Evolutionary conservation across 2,329 filamentous ascomycete genomes (phyloP).

Genomic region (Didymella glomerata): DNA sequence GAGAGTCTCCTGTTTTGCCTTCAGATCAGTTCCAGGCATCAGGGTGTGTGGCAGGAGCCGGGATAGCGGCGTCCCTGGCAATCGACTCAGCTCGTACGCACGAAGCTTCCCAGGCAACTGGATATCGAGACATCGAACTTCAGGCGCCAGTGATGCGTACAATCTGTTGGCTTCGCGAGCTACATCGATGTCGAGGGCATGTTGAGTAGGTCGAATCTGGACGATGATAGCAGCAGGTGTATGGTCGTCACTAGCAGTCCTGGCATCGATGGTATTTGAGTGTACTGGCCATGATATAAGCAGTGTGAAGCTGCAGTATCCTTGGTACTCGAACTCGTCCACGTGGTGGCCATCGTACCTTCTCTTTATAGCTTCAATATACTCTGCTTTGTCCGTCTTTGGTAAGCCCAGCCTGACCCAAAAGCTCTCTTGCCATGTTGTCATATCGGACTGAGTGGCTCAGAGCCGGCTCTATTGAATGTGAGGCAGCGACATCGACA

Average conservation of each 20-base stretch:
- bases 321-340: slow-evolving; percentile 30
- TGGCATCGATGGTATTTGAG: not conserved
- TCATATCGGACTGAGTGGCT: not conserved
- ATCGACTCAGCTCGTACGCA: slow-evolving; percentile 39
- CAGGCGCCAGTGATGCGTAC: slow-evolving; percentile 40
- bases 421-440: slow-evolving; percentile 10
- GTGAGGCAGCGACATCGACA: not conserved
- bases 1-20: slow-evolving; percentile 31
- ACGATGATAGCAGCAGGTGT: slow-evolving; percentile 22
- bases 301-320: slow-evolving; percentile 38
- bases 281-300: not conserved
- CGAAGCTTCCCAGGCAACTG: slow-evolving; percentile 23
- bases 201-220: slow-evolving; percentile 39
- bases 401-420: slow-evolving; percentile 27
- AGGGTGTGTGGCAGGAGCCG: slow-evolving; percentile 19
- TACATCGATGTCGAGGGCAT: slow-evolving; percentile 35
- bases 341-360: slow-evolving; percentile 18
- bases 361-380: slow-evolving; percentile 19
- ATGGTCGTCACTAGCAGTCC: not conserved
- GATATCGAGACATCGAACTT: slow-evolving; percentile 17
- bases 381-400: slow-evolving; percentile 19
- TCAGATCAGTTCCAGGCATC: slow-evolving; percentile 3
- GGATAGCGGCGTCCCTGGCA: slow-evolving; percentile 38
- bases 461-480: not conserved
- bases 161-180: slow-evolving; percentile 27